A percentile compares a stretch with the other conserved stretches of the same genome.
phyloP scores from a whole-genome alignment of 805 yeast species.

The Hanseniaspora lachancei region DNA sequence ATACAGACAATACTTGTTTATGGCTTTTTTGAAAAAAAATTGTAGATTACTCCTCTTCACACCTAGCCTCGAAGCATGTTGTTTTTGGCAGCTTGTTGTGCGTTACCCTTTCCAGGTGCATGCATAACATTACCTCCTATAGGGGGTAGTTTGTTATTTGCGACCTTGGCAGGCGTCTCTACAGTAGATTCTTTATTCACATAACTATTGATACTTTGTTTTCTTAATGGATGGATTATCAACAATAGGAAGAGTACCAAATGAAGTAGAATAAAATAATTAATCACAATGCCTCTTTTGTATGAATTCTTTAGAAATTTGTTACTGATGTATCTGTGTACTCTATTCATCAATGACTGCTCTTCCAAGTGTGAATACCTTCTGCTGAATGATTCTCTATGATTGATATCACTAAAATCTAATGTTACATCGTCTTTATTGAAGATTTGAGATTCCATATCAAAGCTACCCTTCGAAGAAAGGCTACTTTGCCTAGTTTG shows the following conservation, averaged over 20 bases:
- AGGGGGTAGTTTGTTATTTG: slow-evolving; percentile 5
- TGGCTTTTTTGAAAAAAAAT: background rate
- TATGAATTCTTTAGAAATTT: background rate
- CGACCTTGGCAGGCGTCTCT: background rate
- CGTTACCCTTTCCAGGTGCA: slow-evolving; percentile 12
- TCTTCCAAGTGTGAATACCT: background rate
- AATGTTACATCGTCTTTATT: background rate
- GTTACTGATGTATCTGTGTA: background rate
- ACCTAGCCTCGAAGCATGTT: background rate
- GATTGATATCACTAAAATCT: background rate
- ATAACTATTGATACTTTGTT: background rate
- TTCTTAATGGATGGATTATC: background rate
- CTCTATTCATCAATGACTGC: background rate
- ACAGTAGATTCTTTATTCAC: background rate
- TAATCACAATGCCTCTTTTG: background rate
- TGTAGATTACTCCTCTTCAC: background rate
- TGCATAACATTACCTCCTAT: slow-evolving; percentile 12
- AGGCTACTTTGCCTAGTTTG: background rate
- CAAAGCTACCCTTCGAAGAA: background rate
- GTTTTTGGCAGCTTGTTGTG: slow-evolving; percentile 8
- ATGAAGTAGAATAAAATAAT: slow-evolving; percentile 7
- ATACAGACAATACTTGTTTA: background rate
- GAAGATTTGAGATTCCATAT: background rate
- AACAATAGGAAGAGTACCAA: background rate
- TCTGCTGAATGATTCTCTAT: background rate